Evolutionary conservation across 257 asterid species (phyloP).

Genomic region (Phtheirospermum japonicum): DNA sequence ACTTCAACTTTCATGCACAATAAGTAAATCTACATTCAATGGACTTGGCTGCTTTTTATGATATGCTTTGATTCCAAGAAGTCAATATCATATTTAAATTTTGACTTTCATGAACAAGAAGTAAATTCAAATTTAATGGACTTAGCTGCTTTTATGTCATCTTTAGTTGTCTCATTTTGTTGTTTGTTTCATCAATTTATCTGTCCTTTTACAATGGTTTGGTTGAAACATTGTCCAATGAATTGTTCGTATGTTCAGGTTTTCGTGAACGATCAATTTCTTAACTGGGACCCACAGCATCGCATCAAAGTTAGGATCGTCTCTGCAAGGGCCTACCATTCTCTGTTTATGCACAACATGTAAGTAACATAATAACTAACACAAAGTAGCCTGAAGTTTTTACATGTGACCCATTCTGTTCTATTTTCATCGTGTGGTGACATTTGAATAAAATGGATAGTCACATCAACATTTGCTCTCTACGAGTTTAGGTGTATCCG

Average conservation of each 20-base stretch:
- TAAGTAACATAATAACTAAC: constrained; percentile 34
- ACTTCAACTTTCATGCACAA: constrained; percentile 10
- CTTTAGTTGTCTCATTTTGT: neutral
- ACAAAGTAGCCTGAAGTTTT: too few relatives aligned
- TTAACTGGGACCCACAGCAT: constrained; percentile 88
- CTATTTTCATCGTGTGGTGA: neutral
- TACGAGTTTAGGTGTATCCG: constrained; percentile 80
- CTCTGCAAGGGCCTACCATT: constrained; percentile 94
- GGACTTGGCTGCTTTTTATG: constrained; percentile 7
- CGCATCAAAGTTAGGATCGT: constrained; percentile 92
- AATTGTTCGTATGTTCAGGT: constrained; percentile 41
- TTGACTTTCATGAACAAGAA: too few relatives aligned
- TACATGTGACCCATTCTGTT: too few relatives aligned
- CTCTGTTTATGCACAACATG: constrained; percentile 97
- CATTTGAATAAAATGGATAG: constrained; percentile 2
- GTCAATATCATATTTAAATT: neutral
- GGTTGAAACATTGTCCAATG: neutral
- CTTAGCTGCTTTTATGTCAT: neutral
- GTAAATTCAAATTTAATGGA: neutral
- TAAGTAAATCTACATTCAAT: neutral
- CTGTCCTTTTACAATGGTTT: neutral
- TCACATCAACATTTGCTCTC: neutral
- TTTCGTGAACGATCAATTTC: constrained; percentile 85
- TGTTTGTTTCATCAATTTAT: neutral
- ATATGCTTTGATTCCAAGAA: neutral